A percentile compares a stretch with the other conserved stretches of the same genome.
Evolutionary conservation across 2,329 filamentous ascomycete genomes (phyloP).

Genomic region (Clonostachys chloroleuca): DNA sequence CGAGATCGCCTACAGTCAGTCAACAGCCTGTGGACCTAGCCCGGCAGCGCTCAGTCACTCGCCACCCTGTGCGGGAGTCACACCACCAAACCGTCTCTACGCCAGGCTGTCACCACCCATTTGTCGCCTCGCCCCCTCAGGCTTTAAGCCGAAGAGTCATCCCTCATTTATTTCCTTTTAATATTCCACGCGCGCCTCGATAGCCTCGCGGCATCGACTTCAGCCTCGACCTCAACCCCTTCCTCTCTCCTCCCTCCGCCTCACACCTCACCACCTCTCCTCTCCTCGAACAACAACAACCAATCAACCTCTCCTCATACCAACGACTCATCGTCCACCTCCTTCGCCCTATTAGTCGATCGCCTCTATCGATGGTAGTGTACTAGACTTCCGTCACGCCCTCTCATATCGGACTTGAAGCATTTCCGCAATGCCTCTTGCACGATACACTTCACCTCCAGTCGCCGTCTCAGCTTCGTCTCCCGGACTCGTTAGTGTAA

Average conservation of each 20-base stretch:
- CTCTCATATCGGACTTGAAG: slow-evolving; percentile 10
- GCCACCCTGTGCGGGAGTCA: slow-evolving; percentile 32
- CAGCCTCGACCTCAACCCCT: not conserved
- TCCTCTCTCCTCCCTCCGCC: not conserved
- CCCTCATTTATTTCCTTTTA: not conserved
- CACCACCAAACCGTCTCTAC: slow-evolving; percentile 10
- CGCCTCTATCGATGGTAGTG: slow-evolving; percentile 23
- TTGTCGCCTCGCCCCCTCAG: slow-evolving; percentile 2
- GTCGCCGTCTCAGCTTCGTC: slow-evolving; percentile 60
- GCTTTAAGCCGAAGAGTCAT: slow-evolving; percentile 1
- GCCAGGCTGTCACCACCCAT: not conserved
- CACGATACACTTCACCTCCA: slow-evolving; percentile 44
- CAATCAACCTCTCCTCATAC: not conserved
- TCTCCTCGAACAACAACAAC: not conserved
- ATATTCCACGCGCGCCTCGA: too few relatives aligned
- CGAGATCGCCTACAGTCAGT: not conserved
- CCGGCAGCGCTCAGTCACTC: slow-evolving; percentile 19
- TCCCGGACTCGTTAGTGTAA: slow-evolving; percentile 53
- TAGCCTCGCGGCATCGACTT: not conserved
- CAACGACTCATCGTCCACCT: not conserved
- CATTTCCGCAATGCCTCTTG: slow-evolving; percentile 54
- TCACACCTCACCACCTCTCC: not conserved
- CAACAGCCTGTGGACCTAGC: slow-evolving; percentile 1
- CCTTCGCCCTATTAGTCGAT: not conserved
- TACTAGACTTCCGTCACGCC: slow-evolving; percentile 19